Evolutionary conservation across 1,284 basidiomycete species (phyloP).

Genomic region (Neotropicomus parvogracilis): DNA sequence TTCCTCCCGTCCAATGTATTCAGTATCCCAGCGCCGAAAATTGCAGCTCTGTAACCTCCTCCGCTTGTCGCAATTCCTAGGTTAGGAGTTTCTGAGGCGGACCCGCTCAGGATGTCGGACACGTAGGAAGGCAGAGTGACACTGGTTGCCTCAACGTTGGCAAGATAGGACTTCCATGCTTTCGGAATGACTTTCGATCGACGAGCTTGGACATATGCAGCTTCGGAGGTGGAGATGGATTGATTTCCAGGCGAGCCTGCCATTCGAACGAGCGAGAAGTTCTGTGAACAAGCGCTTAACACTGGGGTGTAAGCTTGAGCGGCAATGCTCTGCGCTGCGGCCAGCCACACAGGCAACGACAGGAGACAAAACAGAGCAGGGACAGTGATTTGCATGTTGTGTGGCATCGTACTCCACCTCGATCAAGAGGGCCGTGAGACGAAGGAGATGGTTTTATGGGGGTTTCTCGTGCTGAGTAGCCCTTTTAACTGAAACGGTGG

Average conservation of each 20-base stretch:
- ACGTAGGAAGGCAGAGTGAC: conserved; percentile 35
- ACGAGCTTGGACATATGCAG: conserved; percentile 31
- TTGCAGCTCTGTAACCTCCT: conserved; percentile 46
- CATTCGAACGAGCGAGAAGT: conserved; percentile 34
- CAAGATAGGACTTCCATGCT: conserved; percentile 34
- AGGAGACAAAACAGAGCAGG: conserved; percentile 13
- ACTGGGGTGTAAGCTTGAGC: conserved; percentile 28
- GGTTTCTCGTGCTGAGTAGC: too few relatives aligned
- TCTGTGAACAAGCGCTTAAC: conserved; percentile 26
- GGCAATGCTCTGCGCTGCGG: conserved; percentile 22
- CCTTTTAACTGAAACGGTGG: conserved; percentile 24
- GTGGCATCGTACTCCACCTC: background rate
- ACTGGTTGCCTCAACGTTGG: conserved; percentile 32
- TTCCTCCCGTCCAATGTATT: conserved; percentile 50
- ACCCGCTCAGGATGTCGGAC: conserved; percentile 31
- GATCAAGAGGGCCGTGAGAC: background rate
- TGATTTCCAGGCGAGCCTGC: conserved; percentile 29
- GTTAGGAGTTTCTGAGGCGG: conserved; percentile 29
- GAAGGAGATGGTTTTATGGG: too few relatives aligned
- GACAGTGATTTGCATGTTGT: background rate
- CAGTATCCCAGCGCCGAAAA: conserved; percentile 48
- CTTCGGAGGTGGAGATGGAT: conserved; percentile 30
- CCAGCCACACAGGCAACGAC: conserved; percentile 4
- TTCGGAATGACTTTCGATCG: conserved; percentile 27
- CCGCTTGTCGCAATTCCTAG: conserved; percentile 45